Evolutionary conservation across 129 eudicot species (phyloP).

Genomic region (Helianthus annuus): DNA sequence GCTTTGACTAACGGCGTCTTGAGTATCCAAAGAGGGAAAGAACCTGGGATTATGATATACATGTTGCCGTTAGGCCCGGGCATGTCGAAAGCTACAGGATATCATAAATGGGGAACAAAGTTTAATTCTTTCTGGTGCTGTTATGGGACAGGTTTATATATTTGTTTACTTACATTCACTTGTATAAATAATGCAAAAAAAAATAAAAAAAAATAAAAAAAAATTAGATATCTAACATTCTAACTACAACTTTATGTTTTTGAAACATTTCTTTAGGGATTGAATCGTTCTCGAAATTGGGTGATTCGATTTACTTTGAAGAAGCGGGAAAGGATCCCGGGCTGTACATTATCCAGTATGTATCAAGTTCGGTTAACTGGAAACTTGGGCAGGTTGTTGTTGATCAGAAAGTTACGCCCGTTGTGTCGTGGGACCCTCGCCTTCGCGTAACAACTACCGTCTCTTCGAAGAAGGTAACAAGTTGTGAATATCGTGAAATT

Average conservation of each 20-base stretch:
- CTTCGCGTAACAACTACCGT: slow-evolving; percentile 52
- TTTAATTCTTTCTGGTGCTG: slow-evolving; percentile 88
- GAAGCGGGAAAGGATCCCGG: slow-evolving; percentile 53
- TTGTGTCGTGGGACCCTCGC: slow-evolving; percentile 71
- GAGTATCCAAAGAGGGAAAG: slow-evolving; percentile 86
- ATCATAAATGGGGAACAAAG: slow-evolving; percentile 86
- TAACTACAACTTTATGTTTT: neutral
- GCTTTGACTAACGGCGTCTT: slow-evolving; percentile 91
- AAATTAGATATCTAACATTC: neutral
- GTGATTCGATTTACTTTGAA: slow-evolving; percentile 96
- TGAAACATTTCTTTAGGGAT: slow-evolving; percentile 48
- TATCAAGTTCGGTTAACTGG: slow-evolving; percentile 86
- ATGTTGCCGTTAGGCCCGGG: slow-evolving; percentile 90
- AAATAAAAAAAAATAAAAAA: neutral
- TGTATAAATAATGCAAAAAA: neutral
- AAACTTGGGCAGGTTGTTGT: slow-evolving; percentile 49
- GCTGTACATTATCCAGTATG: slow-evolving; percentile 77
- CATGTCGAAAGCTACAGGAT: slow-evolving; percentile 68
- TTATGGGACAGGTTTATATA: slow-evolving; percentile 82
- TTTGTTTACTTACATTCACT: neutral
- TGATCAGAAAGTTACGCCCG: slow-evolving; percentile 59
- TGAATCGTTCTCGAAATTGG: slow-evolving; percentile 95
- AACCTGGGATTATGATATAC: slow-evolving; percentile 94
- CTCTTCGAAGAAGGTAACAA: slow-evolving; percentile 54
- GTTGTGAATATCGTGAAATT: neutral